phyloP scores from a whole-genome alignment of 371 early-diverging fungal genomes.

The Syncephalastrum contaminatum region DNA sequence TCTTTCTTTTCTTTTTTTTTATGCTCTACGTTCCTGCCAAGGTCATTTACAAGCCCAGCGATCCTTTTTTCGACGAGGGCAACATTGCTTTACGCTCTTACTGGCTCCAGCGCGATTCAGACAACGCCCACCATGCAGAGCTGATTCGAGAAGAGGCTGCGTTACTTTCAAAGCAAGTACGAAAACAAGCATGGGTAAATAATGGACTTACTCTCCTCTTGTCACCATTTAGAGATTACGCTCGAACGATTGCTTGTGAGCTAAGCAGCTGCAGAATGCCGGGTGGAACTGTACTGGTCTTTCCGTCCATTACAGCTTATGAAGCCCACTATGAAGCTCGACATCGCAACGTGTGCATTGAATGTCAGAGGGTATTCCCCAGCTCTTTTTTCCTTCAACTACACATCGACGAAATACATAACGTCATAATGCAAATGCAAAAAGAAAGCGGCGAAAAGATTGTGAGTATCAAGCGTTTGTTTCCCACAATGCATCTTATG shows the following conservation, averaged over 20 bases:
- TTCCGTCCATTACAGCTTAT: conserved; percentile 45
- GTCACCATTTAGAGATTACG: conserved; percentile 4
- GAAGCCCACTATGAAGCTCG: conserved; percentile 58
- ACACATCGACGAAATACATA: conserved; percentile 59
- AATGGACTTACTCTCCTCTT: too few species aligned
- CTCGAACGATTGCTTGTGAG: conserved; percentile 25
- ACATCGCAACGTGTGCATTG: conserved; percentile 54
- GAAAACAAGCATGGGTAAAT: too few species aligned
- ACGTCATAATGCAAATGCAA: conserved; percentile 44
- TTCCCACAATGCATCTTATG: not conserved
- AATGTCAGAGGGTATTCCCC: conserved; percentile 54
- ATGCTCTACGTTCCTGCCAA: conserved; percentile 35
- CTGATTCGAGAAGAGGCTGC: conserved; percentile 30
- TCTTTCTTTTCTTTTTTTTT: conserved; percentile 13
- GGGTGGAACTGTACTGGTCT: conserved; percentile 11
- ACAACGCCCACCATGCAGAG: conserved; percentile 10
- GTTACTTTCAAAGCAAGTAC: conserved; percentile 18
- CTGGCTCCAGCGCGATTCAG: conserved; percentile 40
- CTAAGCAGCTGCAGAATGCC: conserved; percentile 16
- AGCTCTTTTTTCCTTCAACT: conserved; percentile 48
- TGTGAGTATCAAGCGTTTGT: conserved; percentile 29
- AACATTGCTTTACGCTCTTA: conserved; percentile 48
- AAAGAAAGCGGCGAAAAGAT: conserved; percentile 60
- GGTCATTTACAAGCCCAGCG: conserved; percentile 27
- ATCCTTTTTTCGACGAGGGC: conserved; percentile 57